phyloP scores from a whole-genome alignment of 2,329 filamentous ascomycete species.

The Curvularia spicifera region DNA sequence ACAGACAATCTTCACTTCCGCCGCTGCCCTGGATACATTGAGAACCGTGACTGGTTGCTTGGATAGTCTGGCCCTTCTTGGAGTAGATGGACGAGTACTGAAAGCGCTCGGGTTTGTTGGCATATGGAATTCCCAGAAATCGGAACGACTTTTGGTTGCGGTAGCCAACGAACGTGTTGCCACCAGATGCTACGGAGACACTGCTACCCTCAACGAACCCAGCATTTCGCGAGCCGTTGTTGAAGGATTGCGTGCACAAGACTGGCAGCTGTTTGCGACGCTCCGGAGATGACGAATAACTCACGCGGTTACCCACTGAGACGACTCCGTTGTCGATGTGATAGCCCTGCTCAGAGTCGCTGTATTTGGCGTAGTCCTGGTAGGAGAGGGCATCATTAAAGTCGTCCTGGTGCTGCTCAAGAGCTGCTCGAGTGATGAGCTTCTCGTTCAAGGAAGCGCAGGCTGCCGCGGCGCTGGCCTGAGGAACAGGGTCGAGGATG shows the following conservation, averaged over 20 bases:
- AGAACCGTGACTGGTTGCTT: slow-evolving; percentile 55
- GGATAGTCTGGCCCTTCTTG: slow-evolving; percentile 53
- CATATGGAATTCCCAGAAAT: slow-evolving; percentile 58
- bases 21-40: slow-evolving; percentile 53
- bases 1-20: slow-evolving; percentile 57
- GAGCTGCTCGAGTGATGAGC: slow-evolving; percentile 51
- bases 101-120: slow-evolving; percentile 52
- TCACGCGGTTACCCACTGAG: slow-evolving; percentile 45
- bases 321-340: slow-evolving; percentile 54
- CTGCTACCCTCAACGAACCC: slow-evolving; percentile 36
- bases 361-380: slow-evolving; percentile 52
- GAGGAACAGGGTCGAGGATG: slow-evolving; percentile 54
- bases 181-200: slow-evolving; percentile 50
- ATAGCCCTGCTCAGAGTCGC: slow-evolving; percentile 49
- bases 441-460: slow-evolving; percentile 58
- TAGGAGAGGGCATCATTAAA: slow-evolving; percentile 57
- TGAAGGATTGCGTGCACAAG: slow-evolving; percentile 59
- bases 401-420: slow-evolving; percentile 55
- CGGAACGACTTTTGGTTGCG: slow-evolving; percentile 59
- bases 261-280: slow-evolving; percentile 51
- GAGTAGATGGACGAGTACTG: slow-evolving; percentile 57
- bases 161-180: slow-evolving; percentile 58
- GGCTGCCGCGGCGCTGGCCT: slow-evolving; percentile 50
- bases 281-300: slow-evolving; percentile 39
- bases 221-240: slow-evolving; percentile 43